Evolutionary conservation across 371 early-diverging fungal species (phyloP).

Genomic region (Haplosporangium sp.): DNA sequence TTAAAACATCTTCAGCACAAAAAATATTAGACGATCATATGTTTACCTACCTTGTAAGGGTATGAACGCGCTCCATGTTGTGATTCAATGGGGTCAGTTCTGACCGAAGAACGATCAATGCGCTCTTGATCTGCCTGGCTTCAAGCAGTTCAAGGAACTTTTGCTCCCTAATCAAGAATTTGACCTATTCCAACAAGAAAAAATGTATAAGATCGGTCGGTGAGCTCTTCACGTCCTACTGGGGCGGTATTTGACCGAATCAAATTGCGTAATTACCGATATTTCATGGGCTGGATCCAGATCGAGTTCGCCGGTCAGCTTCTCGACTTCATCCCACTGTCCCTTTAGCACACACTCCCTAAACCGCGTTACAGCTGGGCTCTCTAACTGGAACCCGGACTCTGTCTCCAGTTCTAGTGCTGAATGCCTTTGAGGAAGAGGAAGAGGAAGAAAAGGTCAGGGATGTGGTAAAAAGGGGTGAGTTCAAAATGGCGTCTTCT

Average conservation of each 20-base stretch:
- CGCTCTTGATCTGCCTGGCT: constrained; percentile 65
- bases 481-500: no score
- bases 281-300: constrained; percentile 33
- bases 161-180: constrained; percentile 82
- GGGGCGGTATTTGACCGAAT: neutral
- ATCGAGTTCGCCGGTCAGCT: constrained; percentile 26
- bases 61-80: constrained; percentile 69
- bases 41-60: constrained; percentile 52
- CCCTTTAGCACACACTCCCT: constrained; percentile 44
- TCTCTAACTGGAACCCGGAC: constrained; percentile 50
- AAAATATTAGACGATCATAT: neutral
- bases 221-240: neutral
- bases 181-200: constrained; percentile 30
- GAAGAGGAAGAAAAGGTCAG: no score
- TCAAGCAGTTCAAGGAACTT: constrained; percentile 87
- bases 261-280: constrained; percentile 20
- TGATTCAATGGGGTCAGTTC: constrained; percentile 80
- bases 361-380: constrained; percentile 40
- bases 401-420: constrained; percentile 39
- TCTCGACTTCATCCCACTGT: constrained; percentile 40
- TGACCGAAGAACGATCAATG: constrained; percentile 74
- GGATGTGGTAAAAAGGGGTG: neutral
- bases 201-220: neutral
- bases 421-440: constrained; percentile 21
- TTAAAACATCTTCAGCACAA: neutral